phyloP scores from a whole-genome alignment of 2,329 filamentous ascomycete species.

The Thielaviopsis cerberus region DNA sequence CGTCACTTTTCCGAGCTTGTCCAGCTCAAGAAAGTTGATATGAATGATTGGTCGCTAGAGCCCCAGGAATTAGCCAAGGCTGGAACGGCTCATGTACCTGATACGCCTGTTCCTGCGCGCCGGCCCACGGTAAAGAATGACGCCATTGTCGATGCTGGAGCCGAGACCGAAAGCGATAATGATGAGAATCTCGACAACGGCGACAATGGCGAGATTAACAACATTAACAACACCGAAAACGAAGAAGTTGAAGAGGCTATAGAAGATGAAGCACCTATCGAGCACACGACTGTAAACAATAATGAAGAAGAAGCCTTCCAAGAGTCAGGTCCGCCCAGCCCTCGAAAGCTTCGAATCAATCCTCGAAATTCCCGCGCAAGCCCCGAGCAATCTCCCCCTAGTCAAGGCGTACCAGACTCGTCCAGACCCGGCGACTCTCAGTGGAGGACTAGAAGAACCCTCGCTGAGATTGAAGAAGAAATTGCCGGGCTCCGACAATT shows the following conservation, averaged over 20 bases:
- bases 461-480: background rate
- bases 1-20: constrained; percentile 9
- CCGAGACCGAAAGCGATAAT: background rate
- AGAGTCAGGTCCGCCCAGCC: background rate
- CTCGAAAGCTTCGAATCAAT: background rate
- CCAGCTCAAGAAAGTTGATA: constrained; percentile 4
- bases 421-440: background rate
- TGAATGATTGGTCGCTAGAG: constrained; percentile 7
- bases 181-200: background rate
- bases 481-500: background rate
- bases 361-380: background rate
- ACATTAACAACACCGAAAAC: background rate
- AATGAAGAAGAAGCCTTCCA: background rate
- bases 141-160: background rate
- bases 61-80: background rate
- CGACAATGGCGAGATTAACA: too few relatives aligned
- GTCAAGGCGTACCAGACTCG: background rate
- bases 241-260: background rate
- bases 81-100: background rate
- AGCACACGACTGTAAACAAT: background rate
- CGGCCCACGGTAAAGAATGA: background rate
- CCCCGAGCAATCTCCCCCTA: background rate
- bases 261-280: background rate
- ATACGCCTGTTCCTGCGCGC: background rate
- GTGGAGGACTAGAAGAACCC: background rate